Base-by-base conservation (phyloP, 768 basidiomycete species). In the Mycena leptocephala region DNA sequence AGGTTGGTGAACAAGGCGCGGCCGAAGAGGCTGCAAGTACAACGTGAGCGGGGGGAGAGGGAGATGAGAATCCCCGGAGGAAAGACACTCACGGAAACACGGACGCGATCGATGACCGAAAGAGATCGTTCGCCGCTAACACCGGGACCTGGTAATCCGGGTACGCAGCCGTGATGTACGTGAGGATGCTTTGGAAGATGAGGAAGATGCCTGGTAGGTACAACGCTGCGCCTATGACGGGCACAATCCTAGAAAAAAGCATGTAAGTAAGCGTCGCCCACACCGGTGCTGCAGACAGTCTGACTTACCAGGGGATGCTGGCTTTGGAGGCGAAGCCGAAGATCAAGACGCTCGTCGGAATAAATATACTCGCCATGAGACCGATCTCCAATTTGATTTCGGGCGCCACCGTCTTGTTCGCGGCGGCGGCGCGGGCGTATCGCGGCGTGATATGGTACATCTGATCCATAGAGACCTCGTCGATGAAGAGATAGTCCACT, bases 341-440 rank as follows among this genome's bases (percentile, higher is more conserved):
- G 74, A 82, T 80, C 67, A 86, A 80, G 62, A 86, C 75, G 37
- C 78, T 82, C n/a, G 82, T 79, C 0, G 85, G 85, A n/a, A 86
- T 80, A 71, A 84, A 77, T 30, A 83, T 35, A n/a, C 79, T 79
- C 22, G 82, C 84, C 26, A 85, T 48, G 32, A 86, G 80, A 3
- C 84, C 85, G 32, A 83, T 65, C 37, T 83, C 83, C 58, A 86
- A 80, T n/a, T 80, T 80, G 24, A 80, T 79, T 72, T 86, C 84
- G 3, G 84, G 83, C 3, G 78, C 56, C 20, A 77, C 63, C 32
- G 32, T 13, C 37, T 56, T 68, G 24, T 65, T 65, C 24, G 69
- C 64, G 6, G 71, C 74, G 16, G 59, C 77, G 0, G 75, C 76
- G 28, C 51, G 56, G 28, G 58, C 73, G 53, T 71, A 67, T 7